A percentile compares a stretch with the other conserved stretches of the same genome.
Conservation (phyloP, 768 basidiomycete genomes). For the Coprinopsis marcescibilis region DNA sequence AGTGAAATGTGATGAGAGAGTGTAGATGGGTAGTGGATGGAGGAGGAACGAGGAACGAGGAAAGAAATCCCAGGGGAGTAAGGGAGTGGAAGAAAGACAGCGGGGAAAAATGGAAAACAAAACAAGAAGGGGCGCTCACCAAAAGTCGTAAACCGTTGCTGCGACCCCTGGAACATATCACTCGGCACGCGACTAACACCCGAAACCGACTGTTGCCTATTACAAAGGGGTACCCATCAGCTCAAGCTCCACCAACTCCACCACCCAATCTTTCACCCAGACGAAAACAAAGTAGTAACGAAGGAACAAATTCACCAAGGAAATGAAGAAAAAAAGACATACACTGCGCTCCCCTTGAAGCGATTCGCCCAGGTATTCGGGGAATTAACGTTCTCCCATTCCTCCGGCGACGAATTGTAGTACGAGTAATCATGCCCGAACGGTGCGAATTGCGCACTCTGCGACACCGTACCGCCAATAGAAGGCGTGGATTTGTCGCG, state of each 20-base stretch:
- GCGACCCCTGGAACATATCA: slow-evolving; percentile 54
- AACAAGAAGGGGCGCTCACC: slow-evolving; percentile 33
- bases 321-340: slow-evolving; percentile 1
- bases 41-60: neutral
- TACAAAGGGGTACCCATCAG: neutral
- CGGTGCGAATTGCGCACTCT: slow-evolving; percentile 67
- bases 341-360: slow-evolving; percentile 48
- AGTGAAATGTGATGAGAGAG: neutral
- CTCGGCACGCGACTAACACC: slow-evolving; percentile 40
- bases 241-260: neutral
- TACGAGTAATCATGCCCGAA: slow-evolving; percentile 40
- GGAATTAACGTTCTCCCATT: slow-evolving; percentile 29
- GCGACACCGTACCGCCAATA: slow-evolving; percentile 57
- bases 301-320: neutral
- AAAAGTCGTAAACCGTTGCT: slow-evolving; percentile 36
- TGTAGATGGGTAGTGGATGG: neutral
- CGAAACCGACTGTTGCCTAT: slow-evolving; percentile 48
- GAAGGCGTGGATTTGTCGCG: slow-evolving; percentile 41
- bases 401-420: slow-evolving; percentile 23
- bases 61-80: no score
- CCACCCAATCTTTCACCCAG: no score
- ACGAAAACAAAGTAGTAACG: no score
- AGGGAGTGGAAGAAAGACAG: no score
- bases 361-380: slow-evolving; percentile 29
- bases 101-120: slow-evolving; percentile 3